A percentile compares a stretch with the other conserved stretches of the same genome.
Evolutionary conservation across 148 eudicot genomes (phyloP).

Genomic region (Rhododendron ovatum): DNA sequence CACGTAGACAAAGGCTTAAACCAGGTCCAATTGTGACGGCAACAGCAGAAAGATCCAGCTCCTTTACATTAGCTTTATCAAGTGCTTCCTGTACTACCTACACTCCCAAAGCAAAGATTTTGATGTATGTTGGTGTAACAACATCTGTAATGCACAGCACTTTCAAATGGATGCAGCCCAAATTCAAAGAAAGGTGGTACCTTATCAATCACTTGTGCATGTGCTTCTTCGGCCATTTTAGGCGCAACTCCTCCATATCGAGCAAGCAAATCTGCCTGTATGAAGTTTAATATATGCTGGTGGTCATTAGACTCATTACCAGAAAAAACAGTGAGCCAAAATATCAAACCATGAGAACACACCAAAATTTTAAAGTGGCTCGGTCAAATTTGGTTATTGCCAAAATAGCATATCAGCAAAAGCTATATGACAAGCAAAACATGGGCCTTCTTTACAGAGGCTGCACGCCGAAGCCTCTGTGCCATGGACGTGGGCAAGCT

Average conservation of each 20-base stretch:
- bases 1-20: slow-evolving; percentile 91
- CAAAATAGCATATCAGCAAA: background rate
- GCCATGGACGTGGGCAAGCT: background rate
- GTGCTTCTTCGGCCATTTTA: slow-evolving; percentile 99
- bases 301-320: background rate
- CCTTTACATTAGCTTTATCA: slow-evolving; percentile 73
- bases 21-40: slow-evolving; percentile 99
- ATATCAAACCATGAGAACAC: background rate
- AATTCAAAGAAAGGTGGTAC: slow-evolving; percentile 25
- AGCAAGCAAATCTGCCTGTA: slow-evolving; percentile 94
- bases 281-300: slow-evolving; percentile 4
- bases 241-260: slow-evolving; percentile 97
- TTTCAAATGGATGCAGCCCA: background rate
- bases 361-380: background rate
- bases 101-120: background rate
- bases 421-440: slow-evolving; percentile 5
- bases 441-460: background rate
- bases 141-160: background rate
- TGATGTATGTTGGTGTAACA: background rate
- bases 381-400: background rate
- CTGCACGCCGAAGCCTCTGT: background rate
- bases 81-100: slow-evolving; percentile 94
- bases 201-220: slow-evolving; percentile 75
- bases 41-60: slow-evolving; percentile 84
- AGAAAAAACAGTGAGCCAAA: background rate